phyloP scores from a whole-genome alignment of 805 yeast genomes.

The Jamesozyma hellenica region DNA sequence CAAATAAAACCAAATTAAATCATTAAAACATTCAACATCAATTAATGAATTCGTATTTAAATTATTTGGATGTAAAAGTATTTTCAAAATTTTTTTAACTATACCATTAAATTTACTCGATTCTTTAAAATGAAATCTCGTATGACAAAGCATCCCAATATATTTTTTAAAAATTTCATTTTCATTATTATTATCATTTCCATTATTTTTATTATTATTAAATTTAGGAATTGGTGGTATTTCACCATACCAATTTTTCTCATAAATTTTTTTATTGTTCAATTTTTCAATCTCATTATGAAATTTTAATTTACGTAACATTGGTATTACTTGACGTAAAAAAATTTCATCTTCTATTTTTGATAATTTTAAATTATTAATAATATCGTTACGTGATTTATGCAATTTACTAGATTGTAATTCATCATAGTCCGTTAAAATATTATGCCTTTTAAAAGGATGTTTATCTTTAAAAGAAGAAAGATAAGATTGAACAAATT shows the following conservation, averaged over 20 bases:
- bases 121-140: slow-evolving; percentile 28
- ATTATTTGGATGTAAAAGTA: slow-evolving; percentile 34
- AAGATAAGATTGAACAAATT: slow-evolving; percentile 21
- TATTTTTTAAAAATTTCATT: slow-evolving; percentile 2
- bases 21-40: slow-evolving; percentile 29
- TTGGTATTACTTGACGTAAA: slow-evolving; percentile 17
- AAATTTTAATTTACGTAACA: slow-evolving; percentile 17
- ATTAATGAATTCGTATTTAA: slow-evolving; percentile 25
- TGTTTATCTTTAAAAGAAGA: slow-evolving; percentile 19
- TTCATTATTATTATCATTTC: not conserved
- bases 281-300: slow-evolving; percentile 4
- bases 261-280: slow-evolving; percentile 2
- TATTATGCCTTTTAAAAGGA: slow-evolving; percentile 19
- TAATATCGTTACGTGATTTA: not conserved
- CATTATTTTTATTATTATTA: slow-evolving; percentile 8
- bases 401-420: slow-evolving; percentile 6
- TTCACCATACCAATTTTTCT: slow-evolving; percentile 21
- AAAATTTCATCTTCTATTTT: slow-evolving; percentile 6
- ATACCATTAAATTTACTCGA: slow-evolving; percentile 33
- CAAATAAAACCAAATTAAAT: slow-evolving; percentile 32
- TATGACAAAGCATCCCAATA: slow-evolving; percentile 31
- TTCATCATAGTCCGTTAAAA: slow-evolving; percentile 14
- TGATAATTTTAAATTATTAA: not conserved
- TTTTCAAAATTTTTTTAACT: slow-evolving; percentile 31
- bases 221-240: slow-evolving; percentile 32